Evolutionary conservation across 2,329 filamentous ascomycete species (phyloP).

Genomic region (Zasmidium angulare): DNA sequence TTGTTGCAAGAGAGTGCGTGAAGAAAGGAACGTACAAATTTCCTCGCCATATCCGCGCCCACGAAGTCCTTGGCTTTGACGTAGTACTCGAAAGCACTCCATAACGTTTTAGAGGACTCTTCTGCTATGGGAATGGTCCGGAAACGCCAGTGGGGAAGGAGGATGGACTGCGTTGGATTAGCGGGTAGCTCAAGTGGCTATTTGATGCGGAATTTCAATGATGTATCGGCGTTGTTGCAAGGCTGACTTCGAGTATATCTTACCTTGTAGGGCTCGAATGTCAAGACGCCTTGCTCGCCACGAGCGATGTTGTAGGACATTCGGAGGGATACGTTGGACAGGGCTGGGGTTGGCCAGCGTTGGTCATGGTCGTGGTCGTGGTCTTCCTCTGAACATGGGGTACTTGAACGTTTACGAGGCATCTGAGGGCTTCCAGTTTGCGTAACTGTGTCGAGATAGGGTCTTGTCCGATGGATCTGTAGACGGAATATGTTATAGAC

Average conservation of each 20-base stretch:
- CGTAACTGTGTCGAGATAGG: no score
- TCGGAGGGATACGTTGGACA: constrained; percentile 36
- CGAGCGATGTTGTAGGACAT: constrained; percentile 59
- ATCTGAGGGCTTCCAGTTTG: no score
- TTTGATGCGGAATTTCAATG: no score
- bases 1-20: neutral
- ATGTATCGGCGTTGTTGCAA: no score
- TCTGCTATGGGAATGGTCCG: constrained; percentile 53
- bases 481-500: no score
- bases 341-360: constrained; percentile 29
- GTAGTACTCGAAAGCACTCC: constrained; percentile 54
- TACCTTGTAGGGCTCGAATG: constrained; percentile 62
- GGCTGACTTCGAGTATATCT: no score
- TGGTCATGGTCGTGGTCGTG: neutral
- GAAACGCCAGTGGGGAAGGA: constrained; percentile 63
- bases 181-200: no score
- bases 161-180: constrained; percentile 37
- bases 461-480: no score
- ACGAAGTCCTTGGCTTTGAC: constrained; percentile 57
- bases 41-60: constrained; percentile 64
- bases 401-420: neutral
- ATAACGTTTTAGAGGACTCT: constrained; percentile 51
- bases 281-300: constrained; percentile 62
- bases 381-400: neutral
- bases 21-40: constrained; percentile 43